Base-by-base conservation (phyloP, 257 asterid genomes). In the Fraxinus excelsior region DNA sequence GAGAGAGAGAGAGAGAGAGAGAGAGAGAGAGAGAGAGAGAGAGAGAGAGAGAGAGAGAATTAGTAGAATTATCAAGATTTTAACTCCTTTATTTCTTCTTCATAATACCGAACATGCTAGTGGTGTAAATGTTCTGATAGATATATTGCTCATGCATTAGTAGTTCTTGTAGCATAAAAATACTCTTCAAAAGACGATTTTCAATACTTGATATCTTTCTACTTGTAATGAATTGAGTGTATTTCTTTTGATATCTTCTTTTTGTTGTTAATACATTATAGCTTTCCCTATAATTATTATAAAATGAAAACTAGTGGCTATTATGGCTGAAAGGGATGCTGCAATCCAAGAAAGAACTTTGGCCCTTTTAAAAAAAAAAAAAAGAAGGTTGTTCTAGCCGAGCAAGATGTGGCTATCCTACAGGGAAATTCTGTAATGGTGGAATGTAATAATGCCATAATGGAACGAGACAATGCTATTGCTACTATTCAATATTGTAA, bases 271-370 rank as follows among this genome's bases (percentile, higher is more conserved):
- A 26, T 35, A 35, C 18, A 8, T 58, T 70, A 2, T 44, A 19
- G 21, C 25, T 51, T 4, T 51, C 9, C 62, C 23, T 51, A 51
- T 0, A 51, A 19, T 51, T 42, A 51, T 51, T 19, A 51, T 19
- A 51, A 51, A 19, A 51, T 51, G 23, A 51, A 38, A 42, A 42
- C 51, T 64, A 28, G 70, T 93, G 98, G 86, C 90, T 25, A 85
- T 96, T 40, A 91, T 93, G 95, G 91, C 96, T 2, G 98, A 96
- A 80, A 78, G 98, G 80, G 98, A 96, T 76, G 99, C 96, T 21
- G 98, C 97, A 25, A 88, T 96, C 80, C 99, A 96, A 74, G 99
- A 96, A 84, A 80, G 96, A 34, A 96, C 91, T 60, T 74, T 96
- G 64, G 97, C 98, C n/a, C n/a, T n/a, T n/a, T n/a, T n/a, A n/a